Evolutionary conservation across 2,329 filamentous ascomycete genomes (phyloP).

Genomic region (Diaporthe helianthi): DNA sequence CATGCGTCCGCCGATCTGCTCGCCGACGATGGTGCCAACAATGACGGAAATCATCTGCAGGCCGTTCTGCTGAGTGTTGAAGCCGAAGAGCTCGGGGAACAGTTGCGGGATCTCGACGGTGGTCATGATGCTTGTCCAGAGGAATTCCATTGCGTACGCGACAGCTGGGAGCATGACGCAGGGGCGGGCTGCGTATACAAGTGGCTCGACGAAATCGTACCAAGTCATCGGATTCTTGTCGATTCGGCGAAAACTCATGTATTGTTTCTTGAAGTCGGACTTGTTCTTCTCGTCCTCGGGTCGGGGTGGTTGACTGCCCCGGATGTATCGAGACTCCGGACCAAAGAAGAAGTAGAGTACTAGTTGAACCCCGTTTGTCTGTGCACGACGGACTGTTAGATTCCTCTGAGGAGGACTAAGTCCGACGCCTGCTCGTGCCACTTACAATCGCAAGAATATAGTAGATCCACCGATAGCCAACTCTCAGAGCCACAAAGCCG

Average conservation of each 20-base stretch:
- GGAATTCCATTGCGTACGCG: constrained; percentile 64
- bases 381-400: background rate
- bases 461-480: constrained; percentile 65
- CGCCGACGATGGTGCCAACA: constrained; percentile 63
- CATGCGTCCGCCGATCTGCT: constrained; percentile 61
- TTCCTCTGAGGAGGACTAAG: too few species aligned
- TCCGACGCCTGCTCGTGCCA: too few species aligned
- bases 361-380: constrained; percentile 64
- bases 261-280: constrained; percentile 52
- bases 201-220: constrained; percentile 59
- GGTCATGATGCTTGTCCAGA: constrained; percentile 59
- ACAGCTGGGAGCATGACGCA: constrained; percentile 58
- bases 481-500: constrained; percentile 55
- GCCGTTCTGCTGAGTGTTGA: constrained; percentile 64
- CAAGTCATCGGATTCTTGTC: constrained; percentile 56
- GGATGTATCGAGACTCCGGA: constrained; percentile 62
- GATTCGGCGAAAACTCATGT: constrained; percentile 55
- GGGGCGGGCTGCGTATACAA: constrained; percentile 49
- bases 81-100: constrained; percentile 60
- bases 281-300: constrained; percentile 39
- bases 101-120: constrained; percentile 67
- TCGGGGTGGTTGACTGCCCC: constrained; percentile 40
- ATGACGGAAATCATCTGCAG: constrained; percentile 65
- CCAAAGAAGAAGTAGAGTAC: constrained; percentile 62
- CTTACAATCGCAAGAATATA: constrained; percentile 62